Conservation (phyloP, 345 rosid species). For the Heritiera littoralis region DNA sequence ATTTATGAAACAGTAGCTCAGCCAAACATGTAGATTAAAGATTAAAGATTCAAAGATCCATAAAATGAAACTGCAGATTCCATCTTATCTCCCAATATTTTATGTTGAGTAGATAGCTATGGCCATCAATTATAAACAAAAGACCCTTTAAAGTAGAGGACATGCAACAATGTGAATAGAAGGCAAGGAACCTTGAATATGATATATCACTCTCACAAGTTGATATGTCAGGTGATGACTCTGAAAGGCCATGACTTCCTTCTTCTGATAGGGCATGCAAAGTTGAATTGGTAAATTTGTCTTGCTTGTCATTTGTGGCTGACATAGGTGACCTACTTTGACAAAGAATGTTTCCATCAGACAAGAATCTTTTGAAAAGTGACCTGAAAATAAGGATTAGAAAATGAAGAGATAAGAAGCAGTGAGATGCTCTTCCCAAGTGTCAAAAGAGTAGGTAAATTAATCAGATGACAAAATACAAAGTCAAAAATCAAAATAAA, state of each 20-base stretch:
- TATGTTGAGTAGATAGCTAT: neutral
- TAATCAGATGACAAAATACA: neutral
- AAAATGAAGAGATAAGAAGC: neutral
- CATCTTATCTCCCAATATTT: neutral
- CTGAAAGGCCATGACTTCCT: conserved; percentile 53
- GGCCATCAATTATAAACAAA: neutral
- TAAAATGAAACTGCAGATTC: conserved; percentile 10
- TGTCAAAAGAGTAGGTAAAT: neutral
- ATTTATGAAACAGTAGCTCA: neutral
- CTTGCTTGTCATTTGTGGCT: conserved; percentile 43
- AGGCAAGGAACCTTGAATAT: conserved; percentile 65
- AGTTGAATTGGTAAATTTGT: conserved; percentile 45
- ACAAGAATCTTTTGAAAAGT: conserved; percentile 75
- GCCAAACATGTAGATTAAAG: conserved; percentile 7
- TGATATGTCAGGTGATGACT: conserved; percentile 91
- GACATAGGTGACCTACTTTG: conserved; percentile 49
- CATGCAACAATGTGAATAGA: neutral
- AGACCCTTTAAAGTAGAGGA: neutral
- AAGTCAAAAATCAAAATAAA: neutral
- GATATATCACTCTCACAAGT: conserved; percentile 65
- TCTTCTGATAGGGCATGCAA: conserved; percentile 48
- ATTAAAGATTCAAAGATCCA: neutral
- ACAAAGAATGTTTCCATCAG: conserved; percentile 85
- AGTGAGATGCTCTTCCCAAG: neutral
- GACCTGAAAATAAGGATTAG: conserved; percentile 49